A percentile compares a stretch with the other conserved stretches of the same genome.
These are phyloP conservation scores for Ananas comosus DNA, from an alignment of 176 grass and related monocot species.

Conservation along the genomic window DNA sequence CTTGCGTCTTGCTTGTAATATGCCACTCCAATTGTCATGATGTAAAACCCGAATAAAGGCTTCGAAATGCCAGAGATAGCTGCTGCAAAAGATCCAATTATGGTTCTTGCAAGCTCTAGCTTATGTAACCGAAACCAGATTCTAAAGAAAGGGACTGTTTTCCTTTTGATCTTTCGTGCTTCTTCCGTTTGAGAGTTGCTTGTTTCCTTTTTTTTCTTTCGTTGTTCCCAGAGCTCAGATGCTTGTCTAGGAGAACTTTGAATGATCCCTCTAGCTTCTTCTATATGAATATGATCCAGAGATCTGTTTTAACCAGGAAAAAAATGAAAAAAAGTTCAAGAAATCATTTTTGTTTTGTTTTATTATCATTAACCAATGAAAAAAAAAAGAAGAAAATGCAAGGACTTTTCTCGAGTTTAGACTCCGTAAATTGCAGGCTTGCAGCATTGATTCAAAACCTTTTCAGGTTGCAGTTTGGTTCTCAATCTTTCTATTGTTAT, in stretches of 20 bases:
- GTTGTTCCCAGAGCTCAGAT: slow-evolving; percentile 21
- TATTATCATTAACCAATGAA: neutral
- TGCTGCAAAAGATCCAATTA: slow-evolving; percentile 47
- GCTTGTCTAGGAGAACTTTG: slow-evolving; percentile 15
- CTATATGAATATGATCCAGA: slow-evolving; percentile 20
- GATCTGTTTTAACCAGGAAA: slow-evolving; percentile 28
- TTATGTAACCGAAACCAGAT: slow-evolving; percentile 46
- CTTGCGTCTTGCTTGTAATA: slow-evolving; percentile 34
- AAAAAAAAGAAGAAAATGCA: neutral
- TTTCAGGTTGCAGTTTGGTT: no score
- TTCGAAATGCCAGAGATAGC: slow-evolving; percentile 55
- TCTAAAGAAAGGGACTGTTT: slow-evolving; percentile 36
- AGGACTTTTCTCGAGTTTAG: no score
- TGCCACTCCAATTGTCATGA: slow-evolving; percentile 55
- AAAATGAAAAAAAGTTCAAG: slow-evolving; percentile 9
- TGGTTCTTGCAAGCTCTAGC: slow-evolving; percentile 40
- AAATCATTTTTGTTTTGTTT: neutral
- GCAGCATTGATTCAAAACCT: no score
- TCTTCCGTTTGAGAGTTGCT: slow-evolving; percentile 1
- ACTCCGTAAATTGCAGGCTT: no score
- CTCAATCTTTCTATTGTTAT: no score
- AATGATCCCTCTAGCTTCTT: slow-evolving; percentile 15
- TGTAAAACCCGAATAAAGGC: slow-evolving; percentile 49
- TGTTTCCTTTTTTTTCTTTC: slow-evolving; percentile 15
- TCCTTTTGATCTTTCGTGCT: slow-evolving; percentile 16